These are phyloP conservation scores for Firmiana major DNA, from an alignment of 345 rosid species.

Conservation along the genomic window DNA sequence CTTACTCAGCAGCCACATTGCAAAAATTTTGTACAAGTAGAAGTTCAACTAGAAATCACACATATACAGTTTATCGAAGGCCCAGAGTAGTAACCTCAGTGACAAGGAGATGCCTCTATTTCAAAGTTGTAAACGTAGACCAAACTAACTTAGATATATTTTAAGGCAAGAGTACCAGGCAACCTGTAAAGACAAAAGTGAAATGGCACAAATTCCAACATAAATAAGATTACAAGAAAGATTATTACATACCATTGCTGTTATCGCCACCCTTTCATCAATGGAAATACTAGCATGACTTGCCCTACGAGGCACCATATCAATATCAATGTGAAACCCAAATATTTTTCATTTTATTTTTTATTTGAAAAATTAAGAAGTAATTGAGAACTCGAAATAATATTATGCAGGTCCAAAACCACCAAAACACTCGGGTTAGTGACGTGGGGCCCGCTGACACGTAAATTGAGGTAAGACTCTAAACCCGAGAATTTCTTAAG, in stretches of 20 bases:
- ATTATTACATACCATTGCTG: conserved; percentile 54
- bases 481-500: too few species aligned
- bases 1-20: background rate
- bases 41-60: background rate
- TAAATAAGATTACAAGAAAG: conserved; percentile 6
- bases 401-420: too few species aligned
- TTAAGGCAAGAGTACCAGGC: conserved; percentile 73
- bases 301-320: conserved; percentile 65
- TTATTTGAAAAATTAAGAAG: too few species aligned
- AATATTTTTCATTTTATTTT: too few species aligned
- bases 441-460: too few species aligned
- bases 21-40: background rate
- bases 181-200: conserved; percentile 43
- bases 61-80: background rate
- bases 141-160: conserved; percentile 85
- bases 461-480: too few species aligned
- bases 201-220: conserved; percentile 6
- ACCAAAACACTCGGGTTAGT: too few species aligned
- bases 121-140: conserved; percentile 62
- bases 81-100: conserved; percentile 66
- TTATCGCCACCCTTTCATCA: conserved; percentile 92
- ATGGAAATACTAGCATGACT: conserved; percentile 84
- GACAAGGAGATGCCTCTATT: conserved; percentile 87
- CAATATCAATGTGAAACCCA: too few species aligned
- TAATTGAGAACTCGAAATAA: too few species aligned